Percentiles rank a stretch among this genome's conserved stretches.
These are phyloP conservation scores for Pseudogymnoascus sp. DNA, from an alignment of 2,329 filamentous ascomycete genomes.

Conservation along the genomic window DNA sequence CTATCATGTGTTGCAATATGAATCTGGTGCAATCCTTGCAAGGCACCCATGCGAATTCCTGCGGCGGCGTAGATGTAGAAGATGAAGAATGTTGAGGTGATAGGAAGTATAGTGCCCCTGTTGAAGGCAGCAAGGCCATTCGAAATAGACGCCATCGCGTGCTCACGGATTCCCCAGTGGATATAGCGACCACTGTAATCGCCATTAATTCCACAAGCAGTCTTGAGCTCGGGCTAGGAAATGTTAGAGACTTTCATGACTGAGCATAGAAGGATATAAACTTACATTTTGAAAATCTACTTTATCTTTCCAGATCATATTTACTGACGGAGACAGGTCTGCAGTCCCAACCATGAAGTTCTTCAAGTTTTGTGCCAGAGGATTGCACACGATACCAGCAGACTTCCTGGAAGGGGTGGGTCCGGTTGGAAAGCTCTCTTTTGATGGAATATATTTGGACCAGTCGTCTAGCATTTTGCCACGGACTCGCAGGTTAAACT, in stretches of 20 bases:
- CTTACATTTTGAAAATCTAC: conserved; percentile 43
- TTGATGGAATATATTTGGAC: conserved; percentile 39
- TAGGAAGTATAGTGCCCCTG: conserved; percentile 48
- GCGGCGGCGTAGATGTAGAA: conserved; percentile 35
- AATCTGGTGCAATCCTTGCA: too few relatives aligned
- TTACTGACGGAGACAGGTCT: conserved; percentile 46
- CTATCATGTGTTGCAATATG: too few relatives aligned
- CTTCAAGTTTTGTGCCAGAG: conserved; percentile 40
- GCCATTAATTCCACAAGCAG: conserved; percentile 47
- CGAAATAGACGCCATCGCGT: conserved; percentile 53
- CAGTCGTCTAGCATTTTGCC: conserved; percentile 33
- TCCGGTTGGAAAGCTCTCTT: too few relatives aligned
- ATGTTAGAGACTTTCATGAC: too few relatives aligned
- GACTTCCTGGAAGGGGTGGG: conserved; percentile 37
- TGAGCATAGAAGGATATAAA: background rate
- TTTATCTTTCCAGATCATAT: conserved; percentile 47
- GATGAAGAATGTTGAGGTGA: conserved; percentile 58
- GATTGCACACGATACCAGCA: conserved; percentile 44
- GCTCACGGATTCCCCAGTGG: conserved; percentile 55
- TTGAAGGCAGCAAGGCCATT: conserved; percentile 55
- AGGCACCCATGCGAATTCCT: too few relatives aligned
- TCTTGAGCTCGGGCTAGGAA: conserved; percentile 32
- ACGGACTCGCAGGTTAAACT: too few relatives aligned
- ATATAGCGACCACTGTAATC: conserved; percentile 50
- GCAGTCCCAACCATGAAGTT: conserved; percentile 50